phyloP scores from a whole-genome alignment of 75 land plant genomes.

The Chamaecyparis obtusa region DNA sequence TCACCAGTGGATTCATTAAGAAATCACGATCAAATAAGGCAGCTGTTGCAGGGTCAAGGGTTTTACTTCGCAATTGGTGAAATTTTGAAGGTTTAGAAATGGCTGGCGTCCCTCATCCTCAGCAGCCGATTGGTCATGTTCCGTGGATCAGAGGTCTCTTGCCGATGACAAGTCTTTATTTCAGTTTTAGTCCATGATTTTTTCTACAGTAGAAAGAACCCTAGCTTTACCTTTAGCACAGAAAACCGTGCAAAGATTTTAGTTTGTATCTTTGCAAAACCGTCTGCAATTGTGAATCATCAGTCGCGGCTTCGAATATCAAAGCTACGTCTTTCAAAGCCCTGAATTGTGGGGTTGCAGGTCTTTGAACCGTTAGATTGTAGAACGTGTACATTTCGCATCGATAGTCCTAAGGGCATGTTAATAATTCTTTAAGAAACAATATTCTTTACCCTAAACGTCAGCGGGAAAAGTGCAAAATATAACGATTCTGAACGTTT shows the following conservation, averaged over 20 bases:
- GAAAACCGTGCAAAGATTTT: neutral
- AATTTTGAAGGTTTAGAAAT: slow-evolving; percentile 2
- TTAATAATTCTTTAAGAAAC: neutral
- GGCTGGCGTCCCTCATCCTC: neutral
- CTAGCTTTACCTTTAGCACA: neutral
- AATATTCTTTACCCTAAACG: neutral
- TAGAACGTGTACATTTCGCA: neutral
- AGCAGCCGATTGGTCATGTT: neutral
- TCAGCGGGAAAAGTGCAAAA: neutral
- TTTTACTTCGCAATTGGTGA: neutral
- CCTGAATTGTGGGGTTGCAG: neutral
- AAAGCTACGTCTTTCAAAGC: neutral
- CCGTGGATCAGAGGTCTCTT: slow-evolving; percentile 6
- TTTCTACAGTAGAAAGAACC: neutral
- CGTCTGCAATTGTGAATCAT: neutral
- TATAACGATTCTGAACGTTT: neutral
- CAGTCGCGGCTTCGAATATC: neutral
- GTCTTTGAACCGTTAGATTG: neutral
- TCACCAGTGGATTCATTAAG: neutral
- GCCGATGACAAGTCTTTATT: neutral
- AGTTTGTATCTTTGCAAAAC: neutral
- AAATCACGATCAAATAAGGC: neutral
- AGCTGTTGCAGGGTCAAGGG: neutral
- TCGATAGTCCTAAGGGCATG: neutral
- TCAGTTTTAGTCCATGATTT: neutral